phyloP scores from a whole-genome alignment of 2,329 filamentous ascomycete species.

The Aspergillus sergii region DNA sequence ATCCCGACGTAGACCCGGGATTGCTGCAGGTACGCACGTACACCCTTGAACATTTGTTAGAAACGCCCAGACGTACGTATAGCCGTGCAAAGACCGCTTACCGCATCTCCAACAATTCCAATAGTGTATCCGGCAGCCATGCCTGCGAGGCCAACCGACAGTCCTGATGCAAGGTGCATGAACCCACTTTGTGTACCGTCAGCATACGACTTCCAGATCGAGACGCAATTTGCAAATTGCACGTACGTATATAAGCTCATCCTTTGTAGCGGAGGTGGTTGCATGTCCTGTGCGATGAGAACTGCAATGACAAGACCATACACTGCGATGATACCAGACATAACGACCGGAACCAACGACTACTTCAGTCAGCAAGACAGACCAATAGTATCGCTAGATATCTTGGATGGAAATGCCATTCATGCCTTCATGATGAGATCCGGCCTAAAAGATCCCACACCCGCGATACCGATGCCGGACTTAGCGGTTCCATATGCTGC shows the following conservation, averaged over 20 bases:
- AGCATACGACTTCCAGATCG: slow-evolving; percentile 11
- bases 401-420: slow-evolving; percentile 12
- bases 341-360: slow-evolving; percentile 65
- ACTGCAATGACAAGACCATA: slow-evolving; percentile 97
- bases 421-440: slow-evolving; percentile 70
- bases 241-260: slow-evolving; percentile 85
- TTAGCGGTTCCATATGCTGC: slow-evolving; percentile 71
- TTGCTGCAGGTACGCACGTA: slow-evolving; percentile 94
- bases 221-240: not conserved
- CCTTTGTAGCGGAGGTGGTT: slow-evolving; percentile 65
- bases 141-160: slow-evolving; percentile 89
- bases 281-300: slow-evolving; percentile 88
- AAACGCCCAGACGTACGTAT: slow-evolving; percentile 1
- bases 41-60: slow-evolving; percentile 57
- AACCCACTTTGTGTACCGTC: slow-evolving; percentile 64
- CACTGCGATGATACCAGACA: slow-evolving; percentile 98
- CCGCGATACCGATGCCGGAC: slow-evolving; percentile 68
- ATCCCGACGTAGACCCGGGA: slow-evolving; percentile 96
- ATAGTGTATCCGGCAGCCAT: slow-evolving; percentile 96
- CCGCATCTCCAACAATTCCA: slow-evolving; percentile 90
- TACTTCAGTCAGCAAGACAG: slow-evolving; percentile 30
- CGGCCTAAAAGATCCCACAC: slow-evolving; percentile 66
- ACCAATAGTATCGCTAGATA: not conserved
- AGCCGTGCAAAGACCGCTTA: slow-evolving; percentile 38
- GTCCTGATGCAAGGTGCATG: slow-evolving; percentile 87